Conservation (phyloP, 352 stramenopile genomes). For the Pythium aquatile region DNA sequence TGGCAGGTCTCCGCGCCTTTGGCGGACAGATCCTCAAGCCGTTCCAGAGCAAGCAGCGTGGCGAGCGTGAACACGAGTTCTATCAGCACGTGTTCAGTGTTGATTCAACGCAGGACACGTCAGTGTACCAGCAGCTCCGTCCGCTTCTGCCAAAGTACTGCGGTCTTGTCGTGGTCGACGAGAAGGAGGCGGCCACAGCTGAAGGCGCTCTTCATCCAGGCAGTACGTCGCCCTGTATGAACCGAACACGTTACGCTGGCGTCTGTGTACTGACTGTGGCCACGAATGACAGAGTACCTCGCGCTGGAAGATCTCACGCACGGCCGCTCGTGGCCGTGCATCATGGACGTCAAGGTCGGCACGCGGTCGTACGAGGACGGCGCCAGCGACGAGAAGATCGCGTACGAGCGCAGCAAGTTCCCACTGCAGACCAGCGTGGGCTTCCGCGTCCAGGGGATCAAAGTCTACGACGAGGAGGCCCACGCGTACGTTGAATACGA, state of each 20-base stretch:
- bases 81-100: conserved; percentile 62
- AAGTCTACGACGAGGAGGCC: conserved; percentile 65
- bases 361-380: conserved; percentile 92
- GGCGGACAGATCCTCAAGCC: conserved; percentile 80
- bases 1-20: conserved; percentile 56
- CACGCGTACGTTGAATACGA: conserved; percentile 74
- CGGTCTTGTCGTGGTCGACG: conserved; percentile 44
- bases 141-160: conserved; percentile 62
- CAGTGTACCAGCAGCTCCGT: conserved; percentile 32
- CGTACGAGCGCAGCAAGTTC: conserved; percentile 92
- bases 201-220: conserved; percentile 32
- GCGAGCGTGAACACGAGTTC: conserved; percentile 73
- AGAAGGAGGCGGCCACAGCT: conserved; percentile 10
- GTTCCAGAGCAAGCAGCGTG: conserved; percentile 79
- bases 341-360: conserved; percentile 98
- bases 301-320: conserved; percentile 89
- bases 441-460: conserved; percentile 94
- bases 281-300: conserved; percentile 67
- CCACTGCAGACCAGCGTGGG: conserved; percentile 88
- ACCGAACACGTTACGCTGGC: not conserved
- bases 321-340: conserved; percentile 80
- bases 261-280: not conserved
- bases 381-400: conserved; percentile 87
- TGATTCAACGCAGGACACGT: conserved; percentile 13
- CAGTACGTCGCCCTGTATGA: conserved; percentile 24